These are phyloP conservation scores for Ajuga chamaepitys DNA, from an alignment of 257 asterid genomes.

Conservation along the genomic window DNA sequence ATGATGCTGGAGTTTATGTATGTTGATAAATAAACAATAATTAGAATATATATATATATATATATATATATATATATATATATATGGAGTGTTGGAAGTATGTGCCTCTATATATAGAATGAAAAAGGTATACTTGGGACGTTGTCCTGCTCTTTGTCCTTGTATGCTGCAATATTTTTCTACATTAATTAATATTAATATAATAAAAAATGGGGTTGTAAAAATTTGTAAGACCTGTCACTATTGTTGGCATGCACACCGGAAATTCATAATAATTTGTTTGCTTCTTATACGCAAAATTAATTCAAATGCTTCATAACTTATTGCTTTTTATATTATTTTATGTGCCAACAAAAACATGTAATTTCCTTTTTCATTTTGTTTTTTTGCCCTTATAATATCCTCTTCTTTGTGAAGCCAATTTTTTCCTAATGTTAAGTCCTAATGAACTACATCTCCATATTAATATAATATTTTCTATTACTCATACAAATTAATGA, in stretches of 20 bases:
- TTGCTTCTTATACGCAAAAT: no score
- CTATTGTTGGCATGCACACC: slow-evolving; percentile 11
- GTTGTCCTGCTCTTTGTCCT: slow-evolving; percentile 39
- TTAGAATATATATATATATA: no score
- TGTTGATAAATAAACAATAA: no score
- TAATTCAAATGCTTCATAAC: no score
- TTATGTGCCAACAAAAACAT: neutral
- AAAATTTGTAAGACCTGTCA: slow-evolving; percentile 36
- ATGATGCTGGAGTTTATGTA: no score
- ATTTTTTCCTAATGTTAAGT: no score
- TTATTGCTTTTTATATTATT: neutral
- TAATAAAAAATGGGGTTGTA: neutral
- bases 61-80: neutral
- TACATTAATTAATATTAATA: slow-evolving; percentile 18
- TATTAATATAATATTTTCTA: no score
- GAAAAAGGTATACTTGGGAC: slow-evolving; percentile 24
- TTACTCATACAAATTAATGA: no score
- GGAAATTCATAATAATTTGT: neutral
- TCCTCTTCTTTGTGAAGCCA: no score
- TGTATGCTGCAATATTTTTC: slow-evolving; percentile 50
- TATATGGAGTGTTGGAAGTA: slow-evolving; percentile 46
- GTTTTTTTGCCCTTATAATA: no score
- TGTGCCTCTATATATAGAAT: slow-evolving; percentile 20
- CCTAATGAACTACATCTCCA: no score
- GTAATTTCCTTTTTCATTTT: no score